Base-by-base conservation (phyloP, 208 protist species). In the Acanthamoeba culbertsoni region DNA sequence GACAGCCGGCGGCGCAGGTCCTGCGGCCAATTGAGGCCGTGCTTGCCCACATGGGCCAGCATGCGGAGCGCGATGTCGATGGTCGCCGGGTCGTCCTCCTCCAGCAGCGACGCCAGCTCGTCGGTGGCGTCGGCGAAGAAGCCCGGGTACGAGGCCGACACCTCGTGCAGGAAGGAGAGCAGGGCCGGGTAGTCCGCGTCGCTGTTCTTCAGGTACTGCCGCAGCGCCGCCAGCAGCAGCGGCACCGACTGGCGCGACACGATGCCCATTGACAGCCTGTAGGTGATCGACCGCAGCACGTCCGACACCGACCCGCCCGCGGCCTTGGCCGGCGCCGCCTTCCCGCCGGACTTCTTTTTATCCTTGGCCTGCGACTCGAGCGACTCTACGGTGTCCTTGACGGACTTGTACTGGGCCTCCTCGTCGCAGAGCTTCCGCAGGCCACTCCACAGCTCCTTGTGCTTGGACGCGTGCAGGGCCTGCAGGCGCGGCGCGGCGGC, bases 91-190 rank as follows among this genome's bases (percentile, higher is more conserved):
- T 59, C 79, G 10, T 88, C 46, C 5, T 88, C 79, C 16, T 63
- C 18, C 12, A 88, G 79, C 48, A 88, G 79, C 53, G 43, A n/a
- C 23, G 79, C 4, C 48, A 88, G 46, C 23, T 88, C 26, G 33
- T 57, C 45, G 46, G 53, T 57, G 18, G 79, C 45, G 28, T 63
- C 79, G 48, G 45, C 53, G 23, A 88, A 88, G 48, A 88, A 63
- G 31, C 2, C 2, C 51, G 79, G 79, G 79, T 65, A 88, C 10
- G 79, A 65, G 37, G 79, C 45, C 20, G 79, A 88, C 51, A 88
- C 48, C 53, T 88, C 79, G 48, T 88, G 53, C 28, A 65, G 79
- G 48, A 88, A 88, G 23, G 71, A 46, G 40, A 79, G 16, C 71
- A 79, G 71, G 26, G 71, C 35, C 35, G 71, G 33, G 26, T 12